Conservation (phyloP, 2,329 filamentous ascomycete genomes). For the Juglanconis sp. region DNA sequence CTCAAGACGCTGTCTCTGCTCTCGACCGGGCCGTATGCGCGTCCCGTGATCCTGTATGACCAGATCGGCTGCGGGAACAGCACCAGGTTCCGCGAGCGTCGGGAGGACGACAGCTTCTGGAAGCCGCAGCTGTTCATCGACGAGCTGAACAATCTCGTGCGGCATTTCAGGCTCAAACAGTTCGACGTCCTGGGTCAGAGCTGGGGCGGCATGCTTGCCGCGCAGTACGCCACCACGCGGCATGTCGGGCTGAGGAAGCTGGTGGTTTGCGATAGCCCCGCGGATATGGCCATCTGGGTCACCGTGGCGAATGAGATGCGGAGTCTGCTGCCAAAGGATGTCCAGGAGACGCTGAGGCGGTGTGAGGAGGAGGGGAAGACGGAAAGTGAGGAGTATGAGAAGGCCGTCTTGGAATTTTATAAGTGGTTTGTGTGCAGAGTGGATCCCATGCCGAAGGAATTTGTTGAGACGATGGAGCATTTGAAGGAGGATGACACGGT, state of each 20-base stretch:
- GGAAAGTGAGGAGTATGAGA: conserved; percentile 25
- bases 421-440: conserved; percentile 27
- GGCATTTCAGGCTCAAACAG: conserved; percentile 34
- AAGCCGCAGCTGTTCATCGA: conserved; percentile 41
- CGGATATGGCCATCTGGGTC: conserved; percentile 25
- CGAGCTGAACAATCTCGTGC: conserved; percentile 47
- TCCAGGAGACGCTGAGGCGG: conserved; percentile 21
- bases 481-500: conserved; percentile 18
- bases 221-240: conserved; percentile 36
- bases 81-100: background rate
- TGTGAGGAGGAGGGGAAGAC: conserved; percentile 21
- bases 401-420: conserved; percentile 26
- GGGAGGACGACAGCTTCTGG: conserved; percentile 41
- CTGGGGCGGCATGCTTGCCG: conserved; percentile 52
- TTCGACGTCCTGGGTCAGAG: conserved; percentile 47
- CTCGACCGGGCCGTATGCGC: conserved; percentile 18
- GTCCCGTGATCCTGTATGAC: conserved; percentile 50
- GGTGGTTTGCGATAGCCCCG: conserved; percentile 30
- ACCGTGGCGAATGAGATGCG: conserved; percentile 22
- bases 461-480: conserved; percentile 9
- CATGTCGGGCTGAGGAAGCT: conserved; percentile 35
- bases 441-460: conserved; percentile 12
- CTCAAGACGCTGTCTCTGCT: conserved; percentile 37
- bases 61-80: conserved; percentile 49
- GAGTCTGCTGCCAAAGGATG: conserved; percentile 21